Base-by-base conservation (phyloP, 2,329 filamentous ascomycete species). In the Xylariaceae sp. region DNA sequence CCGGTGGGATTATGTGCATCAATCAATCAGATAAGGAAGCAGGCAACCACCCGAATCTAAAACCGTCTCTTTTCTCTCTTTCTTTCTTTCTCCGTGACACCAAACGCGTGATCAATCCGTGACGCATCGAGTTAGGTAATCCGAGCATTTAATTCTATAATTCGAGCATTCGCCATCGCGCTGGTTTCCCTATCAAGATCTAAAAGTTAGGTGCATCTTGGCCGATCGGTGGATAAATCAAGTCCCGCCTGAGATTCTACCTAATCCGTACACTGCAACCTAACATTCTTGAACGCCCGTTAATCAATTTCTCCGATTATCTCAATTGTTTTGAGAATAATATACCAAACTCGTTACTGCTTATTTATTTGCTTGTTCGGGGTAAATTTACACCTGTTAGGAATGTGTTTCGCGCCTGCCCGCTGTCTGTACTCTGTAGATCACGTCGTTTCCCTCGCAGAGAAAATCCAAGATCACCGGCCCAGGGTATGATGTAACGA, bases 401-500 rank as follows among this genome's bases (percentile, higher is more conserved):
- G 23, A 30, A 30, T 30, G 23, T 30, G 23, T 30, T 30, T 30
- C 23, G 23, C 23, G 23, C 23, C 23, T 30, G 4, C 23, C 23
- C 23, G 23, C 8, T 8, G 37, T 42, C 3, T 42, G 37, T 42
- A 42, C 2, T 7, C 7, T 8, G 10, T 42, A 42, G 37, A 42
- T 42, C 37, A 23, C 17, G 13, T 8, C 13, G 23, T 18, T 9
- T 49, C 6, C 11, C 17, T 23, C n/a, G 15, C 47, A n/a, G 10
- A 47, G 44, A 47, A 30, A 6, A n/a, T 47, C 15, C 44, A 47
- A 47, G 13, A 47, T n/a, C 13, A 49, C 15, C 47, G 8, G 7
- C 45, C 50, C 15, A 59, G 56, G 57, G 53, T 37, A 64, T 69
- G 61, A 67, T 64, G 66, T 71, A 70, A 70, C 60, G 61, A 68